Evolutionary conservation across 2,329 filamentous ascomycete genomes (phyloP), one percentile per base, ranked within the genome.

Genomic region (Metarhizium brunneum): DNA sequence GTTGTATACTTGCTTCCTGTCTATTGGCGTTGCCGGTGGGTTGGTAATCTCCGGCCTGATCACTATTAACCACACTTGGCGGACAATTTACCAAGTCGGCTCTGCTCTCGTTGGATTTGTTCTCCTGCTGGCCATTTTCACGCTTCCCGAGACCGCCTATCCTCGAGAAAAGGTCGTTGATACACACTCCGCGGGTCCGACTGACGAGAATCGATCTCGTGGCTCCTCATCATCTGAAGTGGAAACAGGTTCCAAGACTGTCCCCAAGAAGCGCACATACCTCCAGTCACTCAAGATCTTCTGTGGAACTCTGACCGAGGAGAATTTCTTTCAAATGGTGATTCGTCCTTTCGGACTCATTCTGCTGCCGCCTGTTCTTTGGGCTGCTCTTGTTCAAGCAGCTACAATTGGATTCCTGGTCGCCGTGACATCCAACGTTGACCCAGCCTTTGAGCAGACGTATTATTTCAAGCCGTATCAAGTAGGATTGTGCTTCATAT

Each of bases 321-420:
- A 82, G 62, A 72, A 71, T 35, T 55, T 81, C 2, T 63, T 70
- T 54, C 77, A 71, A 56, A 73, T 83, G 60, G 71, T 76, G 54
- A 43, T 76, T 7, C 76, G 80, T 0, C 80, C 80, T 1, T 62
- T 82, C 20, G 69, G 73, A 2, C 66, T 83, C 32, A 73, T 81
- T 11, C 55, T 72, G 2, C 69, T 83, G 1, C 80, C 80, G 5
- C 72, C 77, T 0, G 75, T 83, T 0, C 66, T 83, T 2, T 83
- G 79, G 79, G 77, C 77, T 3, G 76, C 79, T 11, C 66, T 81
- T 2, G 74, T 81, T 18, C 73, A 79, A 66, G 72, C 79, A 1
- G 78, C 77, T 3, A 80, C 78, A 1, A 79, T 83, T 54, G 79
- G 79, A 1, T 82, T 82, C 62, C 64, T 80, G 1, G 76, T 80